phyloP scores from a whole-genome alignment of 2,329 filamentous ascomycete species.

The Chrysoporthe austroafricana region DNA sequence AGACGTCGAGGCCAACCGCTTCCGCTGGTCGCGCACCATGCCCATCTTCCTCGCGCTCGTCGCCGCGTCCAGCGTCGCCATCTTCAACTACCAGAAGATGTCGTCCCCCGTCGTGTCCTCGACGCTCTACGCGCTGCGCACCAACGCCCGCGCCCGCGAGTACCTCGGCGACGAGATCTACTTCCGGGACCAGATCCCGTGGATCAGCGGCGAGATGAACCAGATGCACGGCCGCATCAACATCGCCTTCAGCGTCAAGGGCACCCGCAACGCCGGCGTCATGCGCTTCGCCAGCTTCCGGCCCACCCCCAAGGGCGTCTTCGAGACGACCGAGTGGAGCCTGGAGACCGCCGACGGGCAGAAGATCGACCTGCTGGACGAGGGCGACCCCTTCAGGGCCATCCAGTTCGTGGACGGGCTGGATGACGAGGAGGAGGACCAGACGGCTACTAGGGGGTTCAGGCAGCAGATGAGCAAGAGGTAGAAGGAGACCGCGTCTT shows the following conservation, averaged over 20 bases:
- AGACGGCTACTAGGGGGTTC: slow-evolving; percentile 49
- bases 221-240: slow-evolving; percentile 90
- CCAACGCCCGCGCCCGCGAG: slow-evolving; percentile 72
- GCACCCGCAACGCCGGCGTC: slow-evolving; percentile 68
- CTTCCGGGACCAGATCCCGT: slow-evolving; percentile 77
- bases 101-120: slow-evolving; percentile 85
- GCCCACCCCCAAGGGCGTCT: slow-evolving; percentile 63
- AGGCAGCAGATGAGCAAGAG: slow-evolving; percentile 48
- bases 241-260: slow-evolving; percentile 85
- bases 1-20: slow-evolving; percentile 50
- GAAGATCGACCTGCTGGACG: slow-evolving; percentile 74
- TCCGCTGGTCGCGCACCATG: slow-evolving; percentile 72
- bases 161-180: slow-evolving; percentile 86
- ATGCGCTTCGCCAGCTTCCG: slow-evolving; percentile 83
- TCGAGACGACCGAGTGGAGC: slow-evolving; percentile 91
- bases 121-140: slow-evolving; percentile 90
- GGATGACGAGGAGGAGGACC: slow-evolving; percentile 44
- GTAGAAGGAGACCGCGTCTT: neutral
- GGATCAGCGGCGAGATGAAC: slow-evolving; percentile 87
- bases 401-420: slow-evolving; percentile 41
- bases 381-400: slow-evolving; percentile 68
- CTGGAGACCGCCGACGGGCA: slow-evolving; percentile 66
- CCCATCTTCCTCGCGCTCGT: slow-evolving; percentile 80
- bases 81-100: slow-evolving; percentile 99
- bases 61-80: slow-evolving; percentile 73